Conservation (phyloP, 1,139 yeast species). For the Yamadazyma kanchanaburiensis region DNA sequence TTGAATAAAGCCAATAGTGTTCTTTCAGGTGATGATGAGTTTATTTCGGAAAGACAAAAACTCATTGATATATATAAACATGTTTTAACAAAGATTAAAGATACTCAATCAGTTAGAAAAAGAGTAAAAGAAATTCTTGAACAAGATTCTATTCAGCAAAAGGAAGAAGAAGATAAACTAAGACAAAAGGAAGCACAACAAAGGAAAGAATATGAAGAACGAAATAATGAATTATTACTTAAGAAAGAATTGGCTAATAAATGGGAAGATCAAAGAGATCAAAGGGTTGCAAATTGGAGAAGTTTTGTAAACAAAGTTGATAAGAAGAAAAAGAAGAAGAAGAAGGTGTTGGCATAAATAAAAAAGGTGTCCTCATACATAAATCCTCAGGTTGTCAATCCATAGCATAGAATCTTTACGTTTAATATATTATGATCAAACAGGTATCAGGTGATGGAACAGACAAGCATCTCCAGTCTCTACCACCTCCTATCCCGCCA, state of each 20-base stretch:
- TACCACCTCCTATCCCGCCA: constrained; percentile 3
- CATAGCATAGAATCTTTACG: no score
- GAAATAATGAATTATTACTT: constrained; percentile 33
- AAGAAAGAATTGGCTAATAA: constrained; percentile 40
- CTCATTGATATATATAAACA: constrained; percentile 34
- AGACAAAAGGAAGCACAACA: constrained; percentile 20
- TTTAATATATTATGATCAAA: no score
- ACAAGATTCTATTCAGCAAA: constrained; percentile 23
- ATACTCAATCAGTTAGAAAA: constrained; percentile 6
- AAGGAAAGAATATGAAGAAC: constrained; percentile 28
- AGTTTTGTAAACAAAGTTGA: constrained; percentile 42
- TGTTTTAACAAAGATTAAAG: constrained; percentile 18
- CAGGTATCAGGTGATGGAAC: no score
- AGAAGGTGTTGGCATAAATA: constrained; percentile 27
- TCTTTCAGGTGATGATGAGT: constrained; percentile 9
- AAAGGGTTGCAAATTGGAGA: constrained; percentile 62
- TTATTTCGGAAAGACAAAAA: constrained; percentile 33
- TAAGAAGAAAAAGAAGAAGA: constrained; percentile 41
- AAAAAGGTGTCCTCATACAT: no score
- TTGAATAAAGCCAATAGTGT: constrained; percentile 37
- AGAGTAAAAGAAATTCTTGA: constrained; percentile 24
- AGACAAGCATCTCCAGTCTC: neutral
- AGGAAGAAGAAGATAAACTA: constrained; percentile 14
- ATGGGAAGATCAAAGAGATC: constrained; percentile 66
- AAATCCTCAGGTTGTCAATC: no score